Base-by-base conservation (phyloP, 768 basidiomycete genomes). In the Hygrocybe coccinea region DNA sequence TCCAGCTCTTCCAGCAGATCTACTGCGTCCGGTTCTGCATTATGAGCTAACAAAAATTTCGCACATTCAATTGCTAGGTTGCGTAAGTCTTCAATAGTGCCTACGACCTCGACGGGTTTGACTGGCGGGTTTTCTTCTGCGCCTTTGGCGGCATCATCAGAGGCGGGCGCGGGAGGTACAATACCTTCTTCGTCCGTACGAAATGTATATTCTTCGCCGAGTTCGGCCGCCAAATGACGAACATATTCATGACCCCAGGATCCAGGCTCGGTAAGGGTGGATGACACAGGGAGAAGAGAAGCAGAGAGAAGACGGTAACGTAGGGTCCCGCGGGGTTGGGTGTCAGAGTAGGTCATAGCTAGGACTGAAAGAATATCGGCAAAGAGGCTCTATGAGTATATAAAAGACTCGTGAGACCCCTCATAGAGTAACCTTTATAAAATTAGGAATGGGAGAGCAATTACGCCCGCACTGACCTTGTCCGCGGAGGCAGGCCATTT, bases 261-360 rank as follows among this genome's bases (percentile, higher is more conserved):
- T n/a, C 95, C 95, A 0, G 97, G 95, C 61, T 93, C 91, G 2
- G 87, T 79, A 19, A 90, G 81, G 2, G 84, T 82, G 2, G 87
- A 82, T 38, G 83, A 77, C 15, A 79, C 65, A 34, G 85, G 82
- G 44, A 83, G 81, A 48, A 87, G 75, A 15, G 86, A 81, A 8
- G 85, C 82, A 6, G 91, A 87, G 35, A 94, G 78, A 19, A 98
- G 81, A 46, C 95, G 89, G 74, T 97, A 98, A 59, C 85, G 84
- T 25, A 99, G 85, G 2, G 97, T 99, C 55, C 95, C 95, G 48
- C 97, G 87, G 38, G 93, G 92, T 74, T 97, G 86, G 15, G 92
- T 95, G 73, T 99, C 97, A 8, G 95, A 97, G 69, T 98, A 98
- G 6, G 97, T 99, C 97, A 99, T 99, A 6, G 95, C 97, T 44